Evolutionary conservation across 2,329 filamentous ascomycete genomes (phyloP).

Genomic region (Ascochyta clinopodiicola): DNA sequence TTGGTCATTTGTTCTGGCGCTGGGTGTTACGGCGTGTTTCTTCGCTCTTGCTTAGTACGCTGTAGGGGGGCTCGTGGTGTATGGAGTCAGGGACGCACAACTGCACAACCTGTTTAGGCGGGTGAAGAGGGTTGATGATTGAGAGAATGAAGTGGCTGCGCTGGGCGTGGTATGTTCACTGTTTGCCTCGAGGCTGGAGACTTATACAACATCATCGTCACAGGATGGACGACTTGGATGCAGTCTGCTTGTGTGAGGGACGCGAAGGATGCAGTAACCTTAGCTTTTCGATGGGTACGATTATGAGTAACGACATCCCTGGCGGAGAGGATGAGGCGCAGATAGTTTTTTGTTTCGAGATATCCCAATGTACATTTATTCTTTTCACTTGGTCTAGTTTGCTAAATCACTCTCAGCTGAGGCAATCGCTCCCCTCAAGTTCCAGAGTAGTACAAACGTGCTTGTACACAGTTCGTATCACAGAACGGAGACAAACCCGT

Average conservation of each 20-base stretch:
- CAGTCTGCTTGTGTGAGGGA: background rate
- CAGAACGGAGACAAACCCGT: background rate
- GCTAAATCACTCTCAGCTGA: background rate
- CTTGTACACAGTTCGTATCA: conserved; percentile 1
- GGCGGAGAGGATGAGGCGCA: background rate
- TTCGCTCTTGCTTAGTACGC: conserved; percentile 4
- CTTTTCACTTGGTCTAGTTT: background rate
- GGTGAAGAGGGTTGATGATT: background rate
- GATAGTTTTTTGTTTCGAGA: background rate
- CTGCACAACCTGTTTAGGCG: background rate
- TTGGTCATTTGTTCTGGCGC: background rate
- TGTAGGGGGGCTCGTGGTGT: background rate
- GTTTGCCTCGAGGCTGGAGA: background rate
- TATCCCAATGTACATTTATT: conserved; percentile 4
- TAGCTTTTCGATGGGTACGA: too few relatives aligned
- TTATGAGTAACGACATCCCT: background rate
- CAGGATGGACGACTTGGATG: background rate
- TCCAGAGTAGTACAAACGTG: background rate
- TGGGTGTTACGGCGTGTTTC: conserved; percentile 3
- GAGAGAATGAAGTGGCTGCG: background rate
- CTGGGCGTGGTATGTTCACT: background rate
- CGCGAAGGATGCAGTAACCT: background rate
- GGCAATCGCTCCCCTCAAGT: background rate
- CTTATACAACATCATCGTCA: background rate
- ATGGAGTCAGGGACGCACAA: background rate